phyloP scores from a whole-genome alignment of 495 filamentous ascomycete genomes.

The Talaromyces trachyspermus region DNA sequence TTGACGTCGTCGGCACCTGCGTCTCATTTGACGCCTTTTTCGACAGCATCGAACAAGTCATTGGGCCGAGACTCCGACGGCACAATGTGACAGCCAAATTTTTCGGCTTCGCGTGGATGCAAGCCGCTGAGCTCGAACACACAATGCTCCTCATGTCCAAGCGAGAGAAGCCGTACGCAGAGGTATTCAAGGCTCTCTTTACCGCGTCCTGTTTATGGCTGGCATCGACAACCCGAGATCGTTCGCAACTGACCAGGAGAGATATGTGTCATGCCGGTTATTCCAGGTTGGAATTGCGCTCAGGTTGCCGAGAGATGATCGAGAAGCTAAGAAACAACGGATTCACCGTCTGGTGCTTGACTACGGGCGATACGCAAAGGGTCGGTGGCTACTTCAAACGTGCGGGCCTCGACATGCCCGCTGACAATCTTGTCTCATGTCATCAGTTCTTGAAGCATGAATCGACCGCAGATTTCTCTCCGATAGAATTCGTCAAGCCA shows the following conservation, averaged over 20 bases:
- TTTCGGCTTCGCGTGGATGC: conserved; percentile 33
- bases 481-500: too few species aligned
- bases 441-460: too few species aligned
- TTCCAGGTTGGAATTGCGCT: conserved; percentile 19
- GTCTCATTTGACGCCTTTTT: conserved; percentile 26
- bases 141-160: conserved; percentile 24
- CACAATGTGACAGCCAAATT: conserved; percentile 25
- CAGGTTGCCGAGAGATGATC: conserved; percentile 25
- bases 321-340: conserved; percentile 28
- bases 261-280: conserved; percentile 20
- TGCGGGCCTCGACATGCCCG: conserved; percentile 27
- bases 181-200: conserved; percentile 30
- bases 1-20: conserved; percentile 35
- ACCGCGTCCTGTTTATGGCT: too few species aligned
- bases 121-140: conserved; percentile 36
- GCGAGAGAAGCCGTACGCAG: conserved; percentile 20
- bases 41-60: conserved; percentile 20
- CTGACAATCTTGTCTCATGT: conserved; percentile 31
- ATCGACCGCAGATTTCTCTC: too few species aligned
- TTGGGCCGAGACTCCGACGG: conserved; percentile 28
- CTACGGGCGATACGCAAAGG: conserved; percentile 27
- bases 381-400: conserved; percentile 31
- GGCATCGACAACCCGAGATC: conserved; percentile 21
- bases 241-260: conserved; percentile 27
- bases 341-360: conserved; percentile 37